Conservation (phyloP, 2,329 filamentous ascomycete species). For the Plenodomus tracheiphilus region DNA sequence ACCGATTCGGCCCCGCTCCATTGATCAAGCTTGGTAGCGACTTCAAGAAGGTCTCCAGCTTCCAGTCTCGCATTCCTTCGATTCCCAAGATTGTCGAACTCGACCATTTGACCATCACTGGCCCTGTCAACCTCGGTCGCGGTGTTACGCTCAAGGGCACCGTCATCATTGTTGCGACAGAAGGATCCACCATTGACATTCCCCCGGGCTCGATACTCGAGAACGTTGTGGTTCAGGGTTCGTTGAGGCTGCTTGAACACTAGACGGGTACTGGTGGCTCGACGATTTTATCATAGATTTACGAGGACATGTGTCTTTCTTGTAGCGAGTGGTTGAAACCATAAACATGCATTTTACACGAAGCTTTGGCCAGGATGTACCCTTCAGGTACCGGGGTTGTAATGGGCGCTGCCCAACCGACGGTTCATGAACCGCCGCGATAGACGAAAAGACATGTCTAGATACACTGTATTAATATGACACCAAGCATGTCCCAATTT, state of each 20-base stretch:
- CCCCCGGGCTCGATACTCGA: constrained; percentile 95
- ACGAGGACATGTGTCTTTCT: constrained; percentile 26
- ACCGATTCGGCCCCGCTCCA: constrained; percentile 93
- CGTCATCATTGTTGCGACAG: constrained; percentile 97
- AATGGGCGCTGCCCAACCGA: constrained; percentile 17
- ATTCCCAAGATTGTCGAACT: constrained; percentile 91
- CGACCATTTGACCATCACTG: constrained; percentile 95
- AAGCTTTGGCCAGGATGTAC: constrained; percentile 17
- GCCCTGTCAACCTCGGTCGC: constrained; percentile 93
- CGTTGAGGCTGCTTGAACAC: constrained; percentile 74
- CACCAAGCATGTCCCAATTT: too few species aligned
- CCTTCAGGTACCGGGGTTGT: constrained; percentile 15
- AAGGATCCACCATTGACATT: constrained; percentile 97
- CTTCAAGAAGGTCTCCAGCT: constrained; percentile 99
- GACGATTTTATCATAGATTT: constrained; percentile 28
- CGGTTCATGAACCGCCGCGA: constrained; percentile 29
- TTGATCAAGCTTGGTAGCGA: constrained; percentile 98
- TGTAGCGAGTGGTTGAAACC: constrained; percentile 19
- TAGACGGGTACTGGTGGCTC: constrained; percentile 43
- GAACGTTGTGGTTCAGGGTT: constrained; percentile 98
- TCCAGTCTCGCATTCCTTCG: constrained; percentile 82
- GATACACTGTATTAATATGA: background rate
- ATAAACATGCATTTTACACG: constrained; percentile 27
- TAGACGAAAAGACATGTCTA: constrained; percentile 18
- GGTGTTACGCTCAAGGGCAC: constrained; percentile 97